Base-by-base conservation (phyloP, 176 grass and related monocot genomes). In the Hsuehochloa calcarea region DNA sequence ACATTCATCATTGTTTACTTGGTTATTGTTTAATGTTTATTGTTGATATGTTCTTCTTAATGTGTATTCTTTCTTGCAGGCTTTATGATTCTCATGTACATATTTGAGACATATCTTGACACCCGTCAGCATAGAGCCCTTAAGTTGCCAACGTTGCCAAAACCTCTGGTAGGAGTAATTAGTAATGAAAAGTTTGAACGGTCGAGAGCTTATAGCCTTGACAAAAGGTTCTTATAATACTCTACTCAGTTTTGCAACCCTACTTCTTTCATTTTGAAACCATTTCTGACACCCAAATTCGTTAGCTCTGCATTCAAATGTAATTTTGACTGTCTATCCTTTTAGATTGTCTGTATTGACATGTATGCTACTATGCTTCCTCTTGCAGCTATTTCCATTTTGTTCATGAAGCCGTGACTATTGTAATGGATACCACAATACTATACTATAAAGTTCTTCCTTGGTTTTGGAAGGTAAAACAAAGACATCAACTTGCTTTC, bases 71-170 rank as follows among this genome's bases (percentile, higher is more conserved):
- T 78, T 82, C 87, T 94, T 94, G 73, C 90, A 99, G 97, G 93
- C 72, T 96, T 99, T 90, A 99, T 99, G 97, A 84, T 92, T 85
- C 83, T 92, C 31, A 92, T 92, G 88, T 96, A 96, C 75, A 80
- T 99, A 81, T 94, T 99, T 86, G 97, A 99, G 88, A 94, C 97
- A 54, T 99, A 99, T 71, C 87, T 99, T 63, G 92, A 99, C 83
- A 88, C 86, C 44, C 90, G 97, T 47, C 97, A 99, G 88, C 93
- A 96, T 89, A 80, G 81, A 44, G 86, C 90, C 43, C 92, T 96
- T 40, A 94, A 92, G 65, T 37, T 92, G 47, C 91, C 93, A 16
- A 91, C 29, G 10, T 75, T 96, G 72, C 97, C 97, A 41, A 88
- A 87, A 79, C 90, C 90, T 58, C 84, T 99, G 31, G n/a, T 87